Conservation (phyloP, 2,329 filamentous ascomycete genomes). For the Neopestalotiopsis clavispora region DNA sequence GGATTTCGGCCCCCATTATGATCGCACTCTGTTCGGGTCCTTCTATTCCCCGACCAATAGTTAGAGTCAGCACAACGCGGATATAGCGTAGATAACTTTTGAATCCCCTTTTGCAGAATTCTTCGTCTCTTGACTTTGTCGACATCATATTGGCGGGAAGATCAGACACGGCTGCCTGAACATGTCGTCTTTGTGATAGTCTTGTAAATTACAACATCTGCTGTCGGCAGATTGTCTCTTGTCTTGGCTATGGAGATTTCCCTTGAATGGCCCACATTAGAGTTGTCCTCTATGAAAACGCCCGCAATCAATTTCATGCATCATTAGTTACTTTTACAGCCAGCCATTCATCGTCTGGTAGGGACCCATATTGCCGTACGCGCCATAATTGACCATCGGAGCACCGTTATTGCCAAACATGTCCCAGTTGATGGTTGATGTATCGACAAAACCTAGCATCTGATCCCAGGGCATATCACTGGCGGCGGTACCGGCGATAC, state of each 20-base stretch:
- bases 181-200: neutral
- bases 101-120: neutral
- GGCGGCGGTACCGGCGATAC: constrained; percentile 14
- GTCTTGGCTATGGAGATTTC: constrained; percentile 9
- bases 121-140: too few relatives aligned
- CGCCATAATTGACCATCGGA: constrained; percentile 2
- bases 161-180: too few relatives aligned
- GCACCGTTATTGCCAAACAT: constrained; percentile 30
- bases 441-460: constrained; percentile 36
- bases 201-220: neutral
- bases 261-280: neutral
- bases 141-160: too few relatives aligned
- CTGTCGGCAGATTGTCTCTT: neutral
- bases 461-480: constrained; percentile 36
- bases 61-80: neutral
- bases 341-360: constrained; percentile 20
- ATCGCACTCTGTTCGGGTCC: constrained; percentile 1
- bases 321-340: constrained; percentile 12
- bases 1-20: neutral
- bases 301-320: constrained; percentile 8
- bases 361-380: constrained; percentile 8
- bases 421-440: constrained; percentile 34
- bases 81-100: neutral
- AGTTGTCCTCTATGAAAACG: constrained; percentile 19
- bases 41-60: neutral